Base-by-base conservation (phyloP, 768 basidiomycete species). In the Symmetrospora coprosmae region DNA sequence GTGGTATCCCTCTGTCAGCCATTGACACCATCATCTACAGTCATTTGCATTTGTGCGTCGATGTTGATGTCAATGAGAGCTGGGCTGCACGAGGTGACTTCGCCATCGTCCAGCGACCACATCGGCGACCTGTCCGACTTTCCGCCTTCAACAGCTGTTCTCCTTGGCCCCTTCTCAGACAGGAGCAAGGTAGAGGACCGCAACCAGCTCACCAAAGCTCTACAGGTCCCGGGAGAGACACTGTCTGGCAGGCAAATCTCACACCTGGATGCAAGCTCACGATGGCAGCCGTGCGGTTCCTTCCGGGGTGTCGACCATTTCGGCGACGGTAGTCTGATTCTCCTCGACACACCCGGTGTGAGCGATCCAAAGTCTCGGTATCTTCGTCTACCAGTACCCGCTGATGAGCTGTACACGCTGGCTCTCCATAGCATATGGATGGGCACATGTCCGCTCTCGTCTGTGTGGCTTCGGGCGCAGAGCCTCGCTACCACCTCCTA, bases 271-370 rank as follows among this genome's bases (percentile, higher is more conserved):
- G 34, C 37, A 9, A n/a, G 21, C 11, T 13, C 13, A 13, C n/a
- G 4, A 9, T 53, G 35, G 51, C 21, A n/a, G 25, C 37, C 16
- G 21, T 28, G 23, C 19, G 51, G 51, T 5, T 38, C 27, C 33
- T 21, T 53, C 14, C 8, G 51, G 23, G 51, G 35, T 5, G 23
- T 53, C 19, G 51, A 53, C 23, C 40, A 14, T 40, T 40, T 53
- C 21, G 39, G 39, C 25, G 51, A 40, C 40, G 51, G 51, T n/a
- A 53, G 51, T 25, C 33, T 53, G 23, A 11, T 39, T 35, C 37
- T 53, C 5, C 51, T 53, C 4, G 51, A 53, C 23, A 53, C 51
- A 21, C 51, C 51, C 27, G 51, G 51, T 19, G 45, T 47, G 19
- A 23, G 45, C 21, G 4, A 8, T 45, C 43, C n/a, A 45, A 19